These are phyloP conservation scores for Phytophthora cryptogea DNA, from an alignment of 352 stramenopile genomes.

Conservation along the genomic window DNA sequence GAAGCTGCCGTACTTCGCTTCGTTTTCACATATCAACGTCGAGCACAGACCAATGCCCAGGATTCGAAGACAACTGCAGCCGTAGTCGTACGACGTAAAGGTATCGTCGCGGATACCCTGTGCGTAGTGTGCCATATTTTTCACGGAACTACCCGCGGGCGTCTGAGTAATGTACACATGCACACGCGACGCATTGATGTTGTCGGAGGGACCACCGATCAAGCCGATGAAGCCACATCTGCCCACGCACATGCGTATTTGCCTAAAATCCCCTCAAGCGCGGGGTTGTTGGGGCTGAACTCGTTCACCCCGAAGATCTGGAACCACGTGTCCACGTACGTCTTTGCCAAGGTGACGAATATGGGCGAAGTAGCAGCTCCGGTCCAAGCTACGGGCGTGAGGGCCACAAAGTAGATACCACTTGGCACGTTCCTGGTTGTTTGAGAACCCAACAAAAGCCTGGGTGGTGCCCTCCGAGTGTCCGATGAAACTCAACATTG, in stretches of 20 bases:
- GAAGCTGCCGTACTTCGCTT: slow-evolving; percentile 44
- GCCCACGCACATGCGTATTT: slow-evolving; percentile 48
- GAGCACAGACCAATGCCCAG: slow-evolving; percentile 41
- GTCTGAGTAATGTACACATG: slow-evolving; percentile 56
- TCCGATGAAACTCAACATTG: slow-evolving; percentile 48
- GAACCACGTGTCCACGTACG: slow-evolving; percentile 44
- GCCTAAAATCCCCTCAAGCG: slow-evolving; percentile 41
- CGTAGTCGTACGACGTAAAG: slow-evolving; percentile 57
- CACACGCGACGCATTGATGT: slow-evolving; percentile 51
- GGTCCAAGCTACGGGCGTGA: slow-evolving; percentile 48
- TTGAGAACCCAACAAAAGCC: slow-evolving; percentile 52
- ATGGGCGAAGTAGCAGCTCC: slow-evolving; percentile 33
- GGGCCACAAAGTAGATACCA: slow-evolving; percentile 56
- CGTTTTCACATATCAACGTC: slow-evolving; percentile 44
- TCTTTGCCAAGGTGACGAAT: slow-evolving; percentile 37
- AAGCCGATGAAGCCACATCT: slow-evolving; percentile 45
- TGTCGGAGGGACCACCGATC: slow-evolving; percentile 44
- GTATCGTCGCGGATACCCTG: slow-evolving; percentile 52
- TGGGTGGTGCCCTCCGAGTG: slow-evolving; percentile 59
- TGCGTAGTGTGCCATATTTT: slow-evolving; percentile 57
- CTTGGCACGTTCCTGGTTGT: slow-evolving; percentile 53
- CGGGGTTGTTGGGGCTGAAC: slow-evolving; percentile 35
- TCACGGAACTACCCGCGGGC: slow-evolving; percentile 47
- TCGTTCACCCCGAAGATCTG: slow-evolving; percentile 41
- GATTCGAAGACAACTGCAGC: slow-evolving; percentile 34